Base-by-base conservation (phyloP, 495 filamentous ascomycete genomes). In the Hypoxylon cercidicola region DNA sequence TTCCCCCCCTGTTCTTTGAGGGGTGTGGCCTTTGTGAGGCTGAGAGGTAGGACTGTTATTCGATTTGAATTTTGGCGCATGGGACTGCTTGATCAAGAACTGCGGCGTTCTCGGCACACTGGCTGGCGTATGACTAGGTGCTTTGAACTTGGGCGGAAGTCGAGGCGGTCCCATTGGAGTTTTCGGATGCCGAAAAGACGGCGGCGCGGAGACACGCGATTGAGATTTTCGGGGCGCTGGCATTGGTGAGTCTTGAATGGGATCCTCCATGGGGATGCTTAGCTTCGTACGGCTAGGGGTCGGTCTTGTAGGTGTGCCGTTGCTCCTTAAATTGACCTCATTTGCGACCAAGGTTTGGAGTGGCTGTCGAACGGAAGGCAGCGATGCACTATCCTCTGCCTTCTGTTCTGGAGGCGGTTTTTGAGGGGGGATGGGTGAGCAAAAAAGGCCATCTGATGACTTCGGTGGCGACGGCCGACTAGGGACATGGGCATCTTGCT, bases 101-200 rank as follows among this genome's bases (percentile, higher is more conserved):
- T 35, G 60, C 43, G 49, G 64, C 43, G 51, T 47, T 46, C 43
- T 72, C 46, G 39, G 35, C 16, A 30, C 45, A 28, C 10, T 2
- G 48, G 55, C 28, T n/a, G 62, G 18, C 18, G 16, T 25, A n/a
- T 50, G 45, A n/a, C 13, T 62, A 7, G 41, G 55, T 4, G 58
- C 41, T 55, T 55, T 70, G 15, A 72, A 69, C 56, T 60, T 66
- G 20, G 63, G 62, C 15, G 67, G 63, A 35, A 55, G 21, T 7
- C 56, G 62, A 49, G 66, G 59, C 43, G 63, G 64, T 47, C 60
- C 67, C 60, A 66, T 70, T 18, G 64, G 53, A 10, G 54, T 68
- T 51, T 43, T 62, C 4, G 60, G 64, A 13, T 46, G 57, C 19
- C 28, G 48, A 19, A 70, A 72, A 18, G 64, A 43, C 19, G 35